Conservation (phyloP, 257 asterid genomes). For the Dorcoceras hygrometricum region DNA sequence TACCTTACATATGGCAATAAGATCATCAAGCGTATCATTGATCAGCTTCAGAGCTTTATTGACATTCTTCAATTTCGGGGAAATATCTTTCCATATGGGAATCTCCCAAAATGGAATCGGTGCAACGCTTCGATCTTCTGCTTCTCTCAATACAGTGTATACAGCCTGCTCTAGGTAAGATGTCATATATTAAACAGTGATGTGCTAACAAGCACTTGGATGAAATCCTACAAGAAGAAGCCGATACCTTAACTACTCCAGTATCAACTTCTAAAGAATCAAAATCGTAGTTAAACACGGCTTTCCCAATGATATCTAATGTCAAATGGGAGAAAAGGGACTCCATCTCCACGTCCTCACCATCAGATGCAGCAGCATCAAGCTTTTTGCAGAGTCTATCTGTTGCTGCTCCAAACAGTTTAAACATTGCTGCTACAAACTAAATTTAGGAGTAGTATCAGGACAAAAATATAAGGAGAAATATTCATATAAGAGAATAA, state of each 20-base stretch:
- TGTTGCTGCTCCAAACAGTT: constrained; percentile 85
- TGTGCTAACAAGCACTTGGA: constrained; percentile 13
- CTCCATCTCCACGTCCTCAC: constrained; percentile 97
- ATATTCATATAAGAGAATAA: constrained; percentile 7
- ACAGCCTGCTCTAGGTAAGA: constrained; percentile 73
- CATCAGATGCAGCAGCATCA: constrained; percentile 87
- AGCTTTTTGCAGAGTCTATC: constrained; percentile 79
- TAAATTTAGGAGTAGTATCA: constrained; percentile 32
- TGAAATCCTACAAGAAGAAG: constrained; percentile 27
- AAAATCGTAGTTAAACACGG: constrained; percentile 92
- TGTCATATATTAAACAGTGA: constrained; percentile 18
- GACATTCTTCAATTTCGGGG: constrained; percentile 86
- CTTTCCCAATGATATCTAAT: constrained; percentile 93
- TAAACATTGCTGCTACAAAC: constrained; percentile 93
- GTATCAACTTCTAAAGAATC: constrained; percentile 84
- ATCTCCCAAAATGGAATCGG: constrained; percentile 98
- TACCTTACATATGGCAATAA: constrained; percentile 94
- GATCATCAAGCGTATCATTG: constrained; percentile 69
- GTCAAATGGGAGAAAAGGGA: constrained; percentile 97
- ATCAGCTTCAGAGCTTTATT: constrained; percentile 78
- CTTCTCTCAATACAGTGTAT: constrained; percentile 86
- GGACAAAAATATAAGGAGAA: constrained; percentile 6
- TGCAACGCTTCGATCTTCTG: constrained; percentile 88
- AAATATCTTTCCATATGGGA: constrained; percentile 96
- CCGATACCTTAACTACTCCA: constrained; percentile 83